These are phyloP conservation scores for Blastobotrys malaysiensis DNA, from an alignment of 1,139 yeast genomes.

Conservation along the genomic window DNA sequence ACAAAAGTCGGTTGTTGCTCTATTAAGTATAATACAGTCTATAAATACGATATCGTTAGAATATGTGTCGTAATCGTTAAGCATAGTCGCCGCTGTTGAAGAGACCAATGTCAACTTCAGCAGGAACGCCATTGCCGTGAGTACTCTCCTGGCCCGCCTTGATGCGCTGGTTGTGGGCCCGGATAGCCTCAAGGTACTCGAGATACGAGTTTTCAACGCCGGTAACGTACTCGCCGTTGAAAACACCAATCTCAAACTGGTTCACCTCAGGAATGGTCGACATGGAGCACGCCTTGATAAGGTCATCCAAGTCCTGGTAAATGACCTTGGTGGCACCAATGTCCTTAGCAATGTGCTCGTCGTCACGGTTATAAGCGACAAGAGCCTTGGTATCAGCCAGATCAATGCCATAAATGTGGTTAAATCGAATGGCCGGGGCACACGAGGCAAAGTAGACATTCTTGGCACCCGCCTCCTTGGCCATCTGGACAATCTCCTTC, in stretches of 20 bases:
- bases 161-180: constrained; percentile 72
- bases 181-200: constrained; percentile 71
- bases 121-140: constrained; percentile 26
- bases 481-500: constrained; percentile 94
- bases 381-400: constrained; percentile 92
- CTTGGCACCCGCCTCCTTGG: constrained; percentile 94
- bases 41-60: background rate
- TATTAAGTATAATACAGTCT: background rate
- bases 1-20: no score
- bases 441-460: constrained; percentile 93
- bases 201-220: constrained; percentile 83
- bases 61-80: background rate
- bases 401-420: constrained; percentile 96
- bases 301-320: constrained; percentile 79
- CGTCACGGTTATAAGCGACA: constrained; percentile 77
- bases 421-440: constrained; percentile 93
- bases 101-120: constrained; percentile 86
- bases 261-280: constrained; percentile 33
- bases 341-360: constrained; percentile 66
- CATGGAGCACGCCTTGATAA: constrained; percentile 65
- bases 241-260: constrained; percentile 92
- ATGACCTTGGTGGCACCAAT: constrained; percentile 90
- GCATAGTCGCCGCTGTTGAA: constrained; percentile 79
- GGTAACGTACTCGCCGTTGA: constrained; percentile 88
- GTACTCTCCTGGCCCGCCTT: constrained; percentile 32